Base-by-base conservation (phyloP, 768 basidiomycete genomes). In the Tricholoma sp. region DNA sequence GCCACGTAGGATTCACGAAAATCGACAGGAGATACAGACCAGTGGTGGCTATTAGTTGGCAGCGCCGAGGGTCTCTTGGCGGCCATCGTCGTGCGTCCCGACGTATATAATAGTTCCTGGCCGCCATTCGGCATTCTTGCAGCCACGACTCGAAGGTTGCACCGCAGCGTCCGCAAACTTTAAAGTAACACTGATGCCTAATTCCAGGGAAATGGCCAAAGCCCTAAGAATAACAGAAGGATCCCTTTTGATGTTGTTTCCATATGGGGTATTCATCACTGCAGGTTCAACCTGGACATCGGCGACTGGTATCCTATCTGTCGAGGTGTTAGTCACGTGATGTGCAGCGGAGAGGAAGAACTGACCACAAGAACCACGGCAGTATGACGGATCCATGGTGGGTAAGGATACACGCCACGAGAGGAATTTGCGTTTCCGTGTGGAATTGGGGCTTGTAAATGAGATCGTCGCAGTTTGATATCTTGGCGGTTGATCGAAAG, bases 131-230 rank as follows among this genome's bases (percentile, higher is more conserved):
- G 35, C 9, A 24, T 21, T 41, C 49, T 14, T 49, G 51, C 51
- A 49, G 9, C 55, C 39, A 55, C 59, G 52, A 46, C 24, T 27
- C 3, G 57, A 50, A 56, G 61, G 50, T 54, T 31, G 31, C 35
- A 61, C 51, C 16, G 51, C 21, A 22, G 57, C 19, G 47, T 65
- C 59, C 29, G 66, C 58, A 34, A 68, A 21, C 35, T 67, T 60
- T 52, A 79, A 69, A 5, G 71, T 74, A 50, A 79, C 61, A 12
- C 71, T 58, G 7, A 70, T 54, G 10, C 71, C 74, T 6, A 73
- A 64, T 61, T 77, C 77, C 27, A 79, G 61, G 6, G 78, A 77
- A 41, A 73, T 66, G 4, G 74, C 70, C 7, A 79, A 68, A 10
- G 76, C 75, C 24, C 70, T 67, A 18, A 73, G 66, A 19, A 79